Evolutionary conservation across 169 alveolate genomes (phyloP), one percentile per base, ranked within the genome.

Genomic region (Plasmodium yoelii): DNA sequence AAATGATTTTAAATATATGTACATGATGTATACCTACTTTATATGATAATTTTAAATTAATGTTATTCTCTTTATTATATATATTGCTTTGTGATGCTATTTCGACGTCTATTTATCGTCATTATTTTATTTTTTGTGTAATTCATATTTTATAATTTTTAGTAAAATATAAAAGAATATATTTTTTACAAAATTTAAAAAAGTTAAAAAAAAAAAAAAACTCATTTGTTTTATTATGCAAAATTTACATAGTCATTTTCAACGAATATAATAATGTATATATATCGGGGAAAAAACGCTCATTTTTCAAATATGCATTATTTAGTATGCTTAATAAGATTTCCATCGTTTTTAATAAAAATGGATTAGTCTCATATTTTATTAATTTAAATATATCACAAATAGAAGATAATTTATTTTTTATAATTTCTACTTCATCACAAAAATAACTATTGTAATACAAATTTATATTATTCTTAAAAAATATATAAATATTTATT

Each of bases 371-470:
- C 71, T 86, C 87, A 86, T 60, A 24, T 71, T 55, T 86, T 70
- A 63, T 65, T 64, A 70, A 86, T 59, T 57, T 24, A 63, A 86
- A 69, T 13, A 28, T 57, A 26, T 63, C 24, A 65, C 47, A 86
- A 68, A 71, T 86, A 18, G 22, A 47, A 24, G 22, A 34, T 8
- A 34, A 19, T 42, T 57, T 68, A 49, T 34, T 26, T 61, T 86
- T 68, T 10, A 86, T 71, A 18, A 19, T 70, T n/a, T 39, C 71
- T 69, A 86, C 46, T 57, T 86, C 87, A n/a, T 86, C 86, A 72
- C 71, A 86, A 59, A 86, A 86, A 69, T 69, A 86, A 86, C 87
- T 86, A 57, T 86, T 86, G 69, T 70, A 57, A 60, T 86, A 86
- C 24, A 69, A 24, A 49, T 19, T 3, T 59, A 19, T 60, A 18